These are phyloP conservation scores for Entophlyctis luteolus DNA, from an alignment of 192 early-diverging fungal genomes.

Conservation along the genomic window DNA sequence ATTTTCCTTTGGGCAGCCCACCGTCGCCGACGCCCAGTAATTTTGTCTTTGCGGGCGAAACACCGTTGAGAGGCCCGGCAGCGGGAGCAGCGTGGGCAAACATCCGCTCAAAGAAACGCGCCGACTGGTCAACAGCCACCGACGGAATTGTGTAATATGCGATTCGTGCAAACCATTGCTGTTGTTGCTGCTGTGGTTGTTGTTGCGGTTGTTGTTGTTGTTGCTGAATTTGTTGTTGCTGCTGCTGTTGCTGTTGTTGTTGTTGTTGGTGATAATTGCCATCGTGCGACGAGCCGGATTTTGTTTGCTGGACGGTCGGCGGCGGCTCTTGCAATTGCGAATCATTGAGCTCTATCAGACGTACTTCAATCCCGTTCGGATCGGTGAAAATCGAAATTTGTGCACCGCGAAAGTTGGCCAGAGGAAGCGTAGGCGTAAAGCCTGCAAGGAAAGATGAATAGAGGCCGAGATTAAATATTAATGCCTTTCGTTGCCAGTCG, in stretches of 20 bases:
- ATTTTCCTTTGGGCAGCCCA: background rate
- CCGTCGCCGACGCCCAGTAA: too few species aligned
- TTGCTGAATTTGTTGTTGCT: too few species aligned
- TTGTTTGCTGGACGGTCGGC: conserved; percentile 2
- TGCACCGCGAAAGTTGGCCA: conserved; percentile 36
- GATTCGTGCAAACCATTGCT: conserved; percentile 52
- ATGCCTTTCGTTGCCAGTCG: conserved; percentile 42
- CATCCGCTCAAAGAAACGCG: conserved; percentile 36
- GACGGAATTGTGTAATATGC: conserved; percentile 52
- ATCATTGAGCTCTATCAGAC: conserved; percentile 51
- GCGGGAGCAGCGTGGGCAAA: conserved; percentile 18
- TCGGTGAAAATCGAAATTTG: conserved; percentile 49
- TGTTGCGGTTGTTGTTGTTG: too few species aligned
- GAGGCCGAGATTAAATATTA: background rate
- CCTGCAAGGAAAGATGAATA: background rate
- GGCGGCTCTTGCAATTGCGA: conserved; percentile 33
- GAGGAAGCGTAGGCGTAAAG: conserved; percentile 31
- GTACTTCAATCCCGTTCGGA: conserved; percentile 52
- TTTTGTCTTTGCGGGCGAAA: too few species aligned
- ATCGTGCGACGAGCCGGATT: background rate
- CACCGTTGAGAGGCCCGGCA: too few species aligned
- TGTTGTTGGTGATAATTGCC: too few species aligned
- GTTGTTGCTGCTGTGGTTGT: too few species aligned
- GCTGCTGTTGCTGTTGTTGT: too few species aligned
- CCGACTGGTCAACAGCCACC: conserved; percentile 26